A percentile compares a stretch with the other conserved stretches of the same genome.
phyloP scores from a whole-genome alignment of 352 stramenopile genomes.

The Blastocystis sp. region DNA sequence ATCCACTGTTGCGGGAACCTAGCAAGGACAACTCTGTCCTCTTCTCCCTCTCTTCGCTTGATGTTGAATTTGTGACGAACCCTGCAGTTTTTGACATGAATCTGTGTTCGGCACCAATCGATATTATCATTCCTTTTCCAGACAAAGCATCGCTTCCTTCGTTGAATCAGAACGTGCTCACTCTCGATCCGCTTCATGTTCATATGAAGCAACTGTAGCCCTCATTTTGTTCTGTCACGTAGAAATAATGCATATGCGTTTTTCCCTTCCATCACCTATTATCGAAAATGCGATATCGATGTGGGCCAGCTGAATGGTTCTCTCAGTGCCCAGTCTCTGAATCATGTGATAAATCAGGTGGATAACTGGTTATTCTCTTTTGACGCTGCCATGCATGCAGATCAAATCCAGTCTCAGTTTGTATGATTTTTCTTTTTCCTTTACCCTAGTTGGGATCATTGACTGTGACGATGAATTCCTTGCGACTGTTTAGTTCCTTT shows the following conservation, averaged over 20 bases:
- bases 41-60: background rate
- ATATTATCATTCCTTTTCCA: background rate
- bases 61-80: conserved; percentile 12
- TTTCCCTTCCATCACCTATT: conserved; percentile 37
- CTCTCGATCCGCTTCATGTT: conserved; percentile 6
- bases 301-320: background rate
- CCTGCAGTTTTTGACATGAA: conserved; percentile 49
- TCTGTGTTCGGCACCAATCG: background rate
- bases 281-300: conserved; percentile 23
- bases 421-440: background rate
- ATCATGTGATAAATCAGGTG: background rate
- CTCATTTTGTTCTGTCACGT: background rate
- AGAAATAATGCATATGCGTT: conserved; percentile 34
- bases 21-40: background rate
- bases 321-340: background rate
- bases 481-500: conserved; percentile 1
- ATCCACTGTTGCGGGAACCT: background rate
- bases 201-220: conserved; percentile 28
- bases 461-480: background rate
- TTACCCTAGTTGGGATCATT: background rate
- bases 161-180: background rate
- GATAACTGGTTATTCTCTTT: conserved; percentile 57
- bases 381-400: background rate
- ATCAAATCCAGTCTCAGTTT: background rate
- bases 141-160: background rate